Conservation (phyloP, 257 asterid genomes). For the Solanum chaucha region DNA sequence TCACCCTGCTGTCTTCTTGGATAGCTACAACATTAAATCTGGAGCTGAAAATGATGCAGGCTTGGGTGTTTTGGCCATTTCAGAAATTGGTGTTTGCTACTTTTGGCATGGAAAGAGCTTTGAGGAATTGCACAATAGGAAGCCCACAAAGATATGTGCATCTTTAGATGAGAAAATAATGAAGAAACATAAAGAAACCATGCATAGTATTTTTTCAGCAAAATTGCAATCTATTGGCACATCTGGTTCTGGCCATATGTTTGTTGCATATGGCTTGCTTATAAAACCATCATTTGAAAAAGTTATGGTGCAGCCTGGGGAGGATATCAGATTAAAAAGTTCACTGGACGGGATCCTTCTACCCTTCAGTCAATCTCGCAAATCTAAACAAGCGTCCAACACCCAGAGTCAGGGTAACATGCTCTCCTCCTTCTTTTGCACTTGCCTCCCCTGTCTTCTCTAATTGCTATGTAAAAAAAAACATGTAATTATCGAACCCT, state of each 20-base stretch:
- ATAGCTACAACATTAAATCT: constrained; percentile 27
- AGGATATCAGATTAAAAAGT: constrained; percentile 41
- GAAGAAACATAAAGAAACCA: constrained; percentile 44
- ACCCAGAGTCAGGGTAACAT: constrained; percentile 43
- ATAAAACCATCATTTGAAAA: constrained; percentile 78
- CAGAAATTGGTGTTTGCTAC: constrained; percentile 83
- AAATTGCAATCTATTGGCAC: constrained; percentile 47
- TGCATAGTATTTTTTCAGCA: constrained; percentile 66
- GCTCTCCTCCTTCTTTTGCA: background rate
- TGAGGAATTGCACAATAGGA: constrained; percentile 48
- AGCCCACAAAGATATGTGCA: constrained; percentile 58
- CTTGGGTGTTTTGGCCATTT: constrained; percentile 67
- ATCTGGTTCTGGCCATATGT: constrained; percentile 43
- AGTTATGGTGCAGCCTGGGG: constrained; percentile 61
- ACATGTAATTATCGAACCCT: background rate
- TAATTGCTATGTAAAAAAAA: background rate
- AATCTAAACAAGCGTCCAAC: constrained; percentile 36
- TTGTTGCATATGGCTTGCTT: constrained; percentile 71
- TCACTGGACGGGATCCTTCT: constrained; percentile 68
- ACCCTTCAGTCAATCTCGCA: constrained; percentile 45
- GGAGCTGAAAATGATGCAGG: constrained; percentile 35
- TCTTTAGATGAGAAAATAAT: constrained; percentile 34
- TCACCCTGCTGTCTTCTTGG: constrained; percentile 83
- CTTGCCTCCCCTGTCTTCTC: background rate
- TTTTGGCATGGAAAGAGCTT: constrained; percentile 70